Evolutionary conservation across 345 rosid species (phyloP).

Genomic region (Hibiscus trionum): DNA sequence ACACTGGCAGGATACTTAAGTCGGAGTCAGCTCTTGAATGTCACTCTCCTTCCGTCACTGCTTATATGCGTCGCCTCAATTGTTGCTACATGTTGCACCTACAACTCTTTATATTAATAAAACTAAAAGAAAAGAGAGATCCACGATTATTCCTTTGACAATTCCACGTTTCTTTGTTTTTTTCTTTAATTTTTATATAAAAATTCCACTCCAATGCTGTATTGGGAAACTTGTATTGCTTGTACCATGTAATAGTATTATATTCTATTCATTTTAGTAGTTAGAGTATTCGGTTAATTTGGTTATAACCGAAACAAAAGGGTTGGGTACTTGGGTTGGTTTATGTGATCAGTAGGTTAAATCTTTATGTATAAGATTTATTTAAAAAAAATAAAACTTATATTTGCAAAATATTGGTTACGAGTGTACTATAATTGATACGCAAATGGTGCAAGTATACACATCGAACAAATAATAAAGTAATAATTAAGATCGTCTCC

Average conservation of each 20-base stretch:
- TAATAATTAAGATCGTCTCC: too few relatives aligned
- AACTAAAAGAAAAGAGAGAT: neutral
- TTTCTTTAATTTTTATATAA: too few relatives aligned
- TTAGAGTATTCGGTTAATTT: too few relatives aligned
- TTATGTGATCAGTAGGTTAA: too few relatives aligned
- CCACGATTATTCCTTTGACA: neutral
- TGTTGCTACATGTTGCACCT: slow-evolving; percentile 75
- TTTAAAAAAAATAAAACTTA: too few relatives aligned
- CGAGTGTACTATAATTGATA: too few relatives aligned
- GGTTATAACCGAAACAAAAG: too few relatives aligned
- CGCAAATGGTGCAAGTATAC: too few relatives aligned
- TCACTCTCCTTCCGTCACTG: slow-evolving; percentile 82
- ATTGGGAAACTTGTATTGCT: neutral
- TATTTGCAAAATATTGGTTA: too few relatives aligned
- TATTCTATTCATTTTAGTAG: neutral
- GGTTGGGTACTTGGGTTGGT: too few relatives aligned
- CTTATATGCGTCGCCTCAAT: slow-evolving; percentile 69
- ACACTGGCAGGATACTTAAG: slow-evolving; percentile 89
- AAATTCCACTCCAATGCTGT: neutral
- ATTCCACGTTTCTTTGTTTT: neutral
- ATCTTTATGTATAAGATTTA: too few relatives aligned
- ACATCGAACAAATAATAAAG: too few relatives aligned
- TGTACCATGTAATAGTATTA: neutral
- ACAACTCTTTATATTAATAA: slow-evolving; percentile 80
- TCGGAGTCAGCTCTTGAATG: slow-evolving; percentile 59